These are phyloP conservation scores for Perkinsela sp. DNA, from an alignment of 208 protist genomes.

Conservation along the genomic window DNA sequence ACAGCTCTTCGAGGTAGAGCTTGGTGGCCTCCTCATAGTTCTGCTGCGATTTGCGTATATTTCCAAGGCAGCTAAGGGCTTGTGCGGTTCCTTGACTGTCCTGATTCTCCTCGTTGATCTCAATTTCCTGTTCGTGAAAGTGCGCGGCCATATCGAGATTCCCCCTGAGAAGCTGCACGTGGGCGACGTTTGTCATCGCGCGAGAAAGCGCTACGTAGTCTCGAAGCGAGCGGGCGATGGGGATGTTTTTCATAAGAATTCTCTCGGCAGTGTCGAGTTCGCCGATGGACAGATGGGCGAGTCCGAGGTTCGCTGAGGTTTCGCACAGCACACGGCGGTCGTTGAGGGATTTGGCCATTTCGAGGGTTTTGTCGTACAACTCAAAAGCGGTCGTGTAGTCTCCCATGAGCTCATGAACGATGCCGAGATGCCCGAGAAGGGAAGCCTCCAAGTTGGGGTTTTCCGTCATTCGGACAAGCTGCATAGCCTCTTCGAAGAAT, in stretches of 20 bases:
- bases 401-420: background rate
- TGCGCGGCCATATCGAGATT: background rate
- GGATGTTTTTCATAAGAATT: background rate
- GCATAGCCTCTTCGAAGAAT: background rate
- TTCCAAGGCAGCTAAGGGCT: background rate
- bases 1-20: background rate
- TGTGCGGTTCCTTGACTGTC: background rate
- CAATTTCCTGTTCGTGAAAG: background rate
- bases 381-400: background rate
- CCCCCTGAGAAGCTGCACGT: background rate
- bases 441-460: background rate
- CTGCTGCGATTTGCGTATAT: background rate
- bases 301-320: background rate
- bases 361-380: background rate
- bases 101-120: background rate
- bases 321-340: background rate
- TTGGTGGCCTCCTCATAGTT: background rate
- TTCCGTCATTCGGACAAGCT: background rate
- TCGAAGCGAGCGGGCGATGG: background rate
- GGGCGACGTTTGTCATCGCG: background rate
- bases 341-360: background rate
- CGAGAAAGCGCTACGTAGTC: background rate
- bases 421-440: background rate
- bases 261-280: background rate
- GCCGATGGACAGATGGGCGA: background rate